Conservation (phyloP, 805 yeast genomes). For the Suhomyces sp. region DNA sequence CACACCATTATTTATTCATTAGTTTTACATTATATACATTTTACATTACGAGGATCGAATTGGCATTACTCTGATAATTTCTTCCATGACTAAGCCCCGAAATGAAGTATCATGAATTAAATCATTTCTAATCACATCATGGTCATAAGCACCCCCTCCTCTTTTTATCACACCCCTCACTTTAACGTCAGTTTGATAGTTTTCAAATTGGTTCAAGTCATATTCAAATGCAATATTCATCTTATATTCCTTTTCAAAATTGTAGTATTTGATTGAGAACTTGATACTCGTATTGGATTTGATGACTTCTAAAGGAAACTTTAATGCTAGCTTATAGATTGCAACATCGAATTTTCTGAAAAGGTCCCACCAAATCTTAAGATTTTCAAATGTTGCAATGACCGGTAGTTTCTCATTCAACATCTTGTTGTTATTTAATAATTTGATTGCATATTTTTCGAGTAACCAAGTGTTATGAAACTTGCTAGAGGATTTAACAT, state of each 20-base stretch:
- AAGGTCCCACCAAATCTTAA: conserved; percentile 19
- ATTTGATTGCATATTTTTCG: not conserved
- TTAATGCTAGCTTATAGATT: conserved; percentile 27
- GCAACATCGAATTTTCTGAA: conserved; percentile 26
- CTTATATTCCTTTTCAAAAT: conserved; percentile 15
- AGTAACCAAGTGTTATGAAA: conserved; percentile 1
- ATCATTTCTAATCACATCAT: conserved; percentile 1
- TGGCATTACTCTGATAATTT: too few species aligned
- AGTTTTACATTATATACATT: too few species aligned
- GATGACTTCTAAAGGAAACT: conserved; percentile 24
- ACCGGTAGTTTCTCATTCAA: not conserved
- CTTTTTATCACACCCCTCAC: not conserved
- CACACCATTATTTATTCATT: conserved; percentile 4
- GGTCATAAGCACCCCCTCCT: not conserved
- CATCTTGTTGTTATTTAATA: too few species aligned
- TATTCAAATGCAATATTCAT: conserved; percentile 3
- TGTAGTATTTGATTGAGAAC: conserved; percentile 17
- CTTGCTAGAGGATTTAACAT: too few species aligned
- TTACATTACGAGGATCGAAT: too few species aligned
- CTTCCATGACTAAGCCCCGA: too few species aligned
- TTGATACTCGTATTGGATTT: conserved; percentile 8
- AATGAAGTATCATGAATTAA: conserved; percentile 4
- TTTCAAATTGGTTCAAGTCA: not conserved
- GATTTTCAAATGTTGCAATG: conserved; percentile 18
- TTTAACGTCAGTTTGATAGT: not conserved